These are phyloP conservation scores for Boletus vermiculosoides DNA, from an alignment of 768 basidiomycete species.

Conservation along the genomic window DNA sequence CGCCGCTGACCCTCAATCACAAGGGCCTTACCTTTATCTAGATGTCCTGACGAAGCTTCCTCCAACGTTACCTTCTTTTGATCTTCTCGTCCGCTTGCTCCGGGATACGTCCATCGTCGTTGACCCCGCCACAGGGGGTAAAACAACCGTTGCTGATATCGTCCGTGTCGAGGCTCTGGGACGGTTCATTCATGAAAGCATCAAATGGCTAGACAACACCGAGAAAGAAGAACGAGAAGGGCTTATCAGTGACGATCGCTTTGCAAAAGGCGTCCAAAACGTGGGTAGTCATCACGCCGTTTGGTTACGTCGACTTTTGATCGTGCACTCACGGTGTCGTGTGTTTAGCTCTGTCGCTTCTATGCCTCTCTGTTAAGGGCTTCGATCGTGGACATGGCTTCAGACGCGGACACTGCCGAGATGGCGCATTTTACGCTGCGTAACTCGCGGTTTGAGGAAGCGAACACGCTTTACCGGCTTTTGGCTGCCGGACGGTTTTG, in stretches of 20 bases:
- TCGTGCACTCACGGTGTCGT: conserved; percentile 2
- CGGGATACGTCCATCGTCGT: conserved; percentile 55
- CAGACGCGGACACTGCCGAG: conserved; percentile 71
- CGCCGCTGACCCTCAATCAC: conserved; percentile 29
- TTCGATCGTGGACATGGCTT: conserved; percentile 56
- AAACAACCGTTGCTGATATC: conserved; percentile 62
- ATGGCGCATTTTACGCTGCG: conserved; percentile 76
- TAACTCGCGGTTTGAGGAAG: conserved; percentile 73
- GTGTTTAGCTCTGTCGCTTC: conserved; percentile 68
- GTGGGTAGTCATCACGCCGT: conserved; percentile 40
- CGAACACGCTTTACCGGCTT: conserved; percentile 66
- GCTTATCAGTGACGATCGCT: conserved; percentile 67
- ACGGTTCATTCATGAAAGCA: conserved; percentile 66
- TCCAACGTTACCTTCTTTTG: conserved; percentile 70
- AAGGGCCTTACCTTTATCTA: conserved; percentile 49
- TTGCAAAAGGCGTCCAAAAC: conserved; percentile 68
- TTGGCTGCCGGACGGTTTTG: conserved; percentile 46
- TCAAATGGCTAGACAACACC: conserved; percentile 67
- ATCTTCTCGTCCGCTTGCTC: conserved; percentile 67
- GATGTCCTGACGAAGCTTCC: conserved; percentile 65
- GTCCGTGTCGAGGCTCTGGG: conserved; percentile 66
- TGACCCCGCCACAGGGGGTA: conserved; percentile 41
- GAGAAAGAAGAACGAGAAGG: conserved; percentile 71
- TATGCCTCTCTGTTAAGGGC: conserved; percentile 69
- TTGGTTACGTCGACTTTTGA: not conserved